Evolutionary conservation across 2,329 filamentous ascomycete species (phyloP).

Genomic region (Chaetomium sp.): DNA sequence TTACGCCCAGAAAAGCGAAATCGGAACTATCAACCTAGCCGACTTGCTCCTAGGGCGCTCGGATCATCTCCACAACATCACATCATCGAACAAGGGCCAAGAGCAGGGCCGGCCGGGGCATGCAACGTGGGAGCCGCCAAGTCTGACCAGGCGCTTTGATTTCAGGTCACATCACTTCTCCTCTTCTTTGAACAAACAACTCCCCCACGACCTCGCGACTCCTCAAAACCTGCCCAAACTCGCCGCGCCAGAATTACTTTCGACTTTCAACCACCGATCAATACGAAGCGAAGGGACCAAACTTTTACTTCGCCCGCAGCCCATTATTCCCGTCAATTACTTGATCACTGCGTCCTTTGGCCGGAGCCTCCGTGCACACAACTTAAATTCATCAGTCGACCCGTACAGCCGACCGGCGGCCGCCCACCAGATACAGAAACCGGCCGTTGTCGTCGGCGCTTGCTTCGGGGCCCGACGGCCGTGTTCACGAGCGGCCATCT

Average conservation of each 20-base stretch:
- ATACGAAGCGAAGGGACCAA: background rate
- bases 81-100: conserved; percentile 37
- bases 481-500: background rate
- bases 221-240: background rate
- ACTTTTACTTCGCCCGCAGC: background rate
- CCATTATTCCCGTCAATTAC: conserved; percentile 3
- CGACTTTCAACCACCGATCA: conserved; percentile 5
- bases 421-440: background rate
- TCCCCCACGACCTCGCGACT: background rate
- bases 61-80: conserved; percentile 34
- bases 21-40: background rate
- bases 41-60: conserved; percentile 11
- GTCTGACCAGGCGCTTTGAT: conserved; percentile 25
- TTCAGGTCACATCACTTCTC: conserved; percentile 26
- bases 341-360: conserved; percentile 7
- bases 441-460: background rate
- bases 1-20: background rate
- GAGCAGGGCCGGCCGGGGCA: conserved; percentile 28
- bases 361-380: conserved; percentile 1
- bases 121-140: conserved; percentile 38
- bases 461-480: background rate
- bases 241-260: background rate
- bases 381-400: conserved; percentile 10
- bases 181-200: conserved; percentile 18
- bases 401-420: background rate